Conservation (phyloP, 345 rosid genomes). For the Eucalyptus dawsonii region DNA sequence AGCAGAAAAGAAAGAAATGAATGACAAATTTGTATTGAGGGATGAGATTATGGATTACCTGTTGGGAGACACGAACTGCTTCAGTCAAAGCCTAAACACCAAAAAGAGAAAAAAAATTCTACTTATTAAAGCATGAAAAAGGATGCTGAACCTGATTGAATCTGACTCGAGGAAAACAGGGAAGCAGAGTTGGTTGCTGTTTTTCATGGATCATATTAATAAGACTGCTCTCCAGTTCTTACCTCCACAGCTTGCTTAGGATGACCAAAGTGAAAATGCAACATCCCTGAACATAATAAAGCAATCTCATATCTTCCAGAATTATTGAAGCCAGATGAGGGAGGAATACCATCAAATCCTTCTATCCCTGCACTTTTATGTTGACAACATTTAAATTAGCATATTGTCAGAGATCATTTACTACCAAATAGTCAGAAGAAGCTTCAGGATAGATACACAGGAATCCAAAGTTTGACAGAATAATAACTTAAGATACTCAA, state of each 20-base stretch:
- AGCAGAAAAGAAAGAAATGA: neutral
- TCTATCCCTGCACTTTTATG: slow-evolving; percentile 92
- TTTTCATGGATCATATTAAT: neutral
- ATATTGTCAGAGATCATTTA: neutral
- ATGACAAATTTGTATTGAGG: neutral
- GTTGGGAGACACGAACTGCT: slow-evolving; percentile 81
- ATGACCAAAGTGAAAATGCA: slow-evolving; percentile 97
- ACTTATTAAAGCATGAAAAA: neutral
- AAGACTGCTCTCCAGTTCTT: neutral
- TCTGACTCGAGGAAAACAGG: neutral
- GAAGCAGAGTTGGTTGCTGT: neutral
- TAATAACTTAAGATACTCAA: neutral
- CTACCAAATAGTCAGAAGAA: neutral
- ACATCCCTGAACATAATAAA: slow-evolving; percentile 80
- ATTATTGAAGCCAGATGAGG: slow-evolving; percentile 39
- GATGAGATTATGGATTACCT: slow-evolving; percentile 27
- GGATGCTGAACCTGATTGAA: neutral
- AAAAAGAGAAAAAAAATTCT: neutral
- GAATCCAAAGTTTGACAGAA: neutral
- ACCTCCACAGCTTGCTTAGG: slow-evolving; percentile 94
- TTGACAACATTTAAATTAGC: slow-evolving; percentile 25
- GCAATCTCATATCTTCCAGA: slow-evolving; percentile 76
- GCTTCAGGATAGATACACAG: neutral
- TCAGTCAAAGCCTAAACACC: slow-evolving; percentile 71
- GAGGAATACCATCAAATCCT: slow-evolving; percentile 66